phyloP scores from a whole-genome alignment of 306 rosid species.

The Gillenia trifoliata region DNA sequence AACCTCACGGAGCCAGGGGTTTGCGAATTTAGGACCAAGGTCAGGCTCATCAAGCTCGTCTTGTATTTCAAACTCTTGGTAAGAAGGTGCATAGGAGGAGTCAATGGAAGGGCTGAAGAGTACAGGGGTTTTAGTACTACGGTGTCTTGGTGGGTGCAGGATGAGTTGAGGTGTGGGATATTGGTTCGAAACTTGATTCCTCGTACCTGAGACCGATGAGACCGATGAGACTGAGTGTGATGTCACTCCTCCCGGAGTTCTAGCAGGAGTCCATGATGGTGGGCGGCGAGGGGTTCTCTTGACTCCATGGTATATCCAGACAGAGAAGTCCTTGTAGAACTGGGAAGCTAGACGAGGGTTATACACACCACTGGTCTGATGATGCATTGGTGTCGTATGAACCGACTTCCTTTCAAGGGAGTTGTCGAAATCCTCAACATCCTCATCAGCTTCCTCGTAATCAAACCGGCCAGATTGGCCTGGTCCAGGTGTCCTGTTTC shows the following conservation, averaged over 20 bases:
- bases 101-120: slow-evolving; percentile 38
- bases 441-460: slow-evolving; percentile 32
- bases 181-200: slow-evolving; percentile 48
- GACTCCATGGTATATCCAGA: slow-evolving; percentile 74
- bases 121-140: slow-evolving; percentile 24
- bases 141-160: slow-evolving; percentile 10
- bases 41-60: slow-evolving; percentile 49
- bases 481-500: slow-evolving; percentile 32
- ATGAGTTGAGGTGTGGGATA: slow-evolving; percentile 42
- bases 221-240: slow-evolving; percentile 40
- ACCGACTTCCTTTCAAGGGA: slow-evolving; percentile 63
- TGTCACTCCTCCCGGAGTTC: slow-evolving; percentile 60
- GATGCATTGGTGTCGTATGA: slow-evolving; percentile 44
- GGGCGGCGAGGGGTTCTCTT: slow-evolving; percentile 63
- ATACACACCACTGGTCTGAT: slow-evolving; percentile 38
- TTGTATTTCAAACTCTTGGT: slow-evolving; percentile 42
- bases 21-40: slow-evolving; percentile 59
- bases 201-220: slow-evolving; percentile 30
- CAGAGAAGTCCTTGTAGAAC: slow-evolving; percentile 75
- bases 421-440: slow-evolving; percentile 46
- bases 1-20: slow-evolving; percentile 83
- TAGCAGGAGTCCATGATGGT: slow-evolving; percentile 82
- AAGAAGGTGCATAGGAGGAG: slow-evolving; percentile 34
- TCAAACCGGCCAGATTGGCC: slow-evolving; percentile 32
- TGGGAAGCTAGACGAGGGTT: slow-evolving; percentile 74